A percentile compares a stretch with the other conserved stretches of the same genome.
Conservation (phyloP, 352 stramenopile genomes). For the Phytophthora meadii region DNA sequence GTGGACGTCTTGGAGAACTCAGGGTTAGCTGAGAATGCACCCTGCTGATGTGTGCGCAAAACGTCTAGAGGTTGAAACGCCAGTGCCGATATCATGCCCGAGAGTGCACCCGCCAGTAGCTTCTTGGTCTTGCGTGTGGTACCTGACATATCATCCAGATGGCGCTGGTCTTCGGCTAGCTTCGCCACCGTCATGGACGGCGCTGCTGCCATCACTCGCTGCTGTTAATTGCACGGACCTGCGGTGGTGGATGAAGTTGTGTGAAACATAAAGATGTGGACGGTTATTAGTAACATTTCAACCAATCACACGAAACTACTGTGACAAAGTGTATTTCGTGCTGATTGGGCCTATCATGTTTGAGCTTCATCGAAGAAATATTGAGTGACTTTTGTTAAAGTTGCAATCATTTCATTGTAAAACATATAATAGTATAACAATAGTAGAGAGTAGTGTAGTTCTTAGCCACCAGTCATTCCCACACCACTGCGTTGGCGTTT, state of each 20-base stretch:
- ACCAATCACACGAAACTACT: too few species aligned
- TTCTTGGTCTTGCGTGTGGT: slow-evolving; percentile 72
- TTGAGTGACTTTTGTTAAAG: too few species aligned
- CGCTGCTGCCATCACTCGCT: slow-evolving; percentile 26
- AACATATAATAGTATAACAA: too few species aligned
- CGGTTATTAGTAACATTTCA: too few species aligned
- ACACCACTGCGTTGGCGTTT: too few species aligned
- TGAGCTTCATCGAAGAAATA: too few species aligned
- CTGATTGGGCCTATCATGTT: too few species aligned
- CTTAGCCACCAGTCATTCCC: too few species aligned
- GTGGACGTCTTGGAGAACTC: slow-evolving; percentile 12
- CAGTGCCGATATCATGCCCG: slow-evolving; percentile 81
- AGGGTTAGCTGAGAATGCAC: slow-evolving; percentile 59
- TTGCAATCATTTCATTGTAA: too few species aligned
- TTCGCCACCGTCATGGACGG: slow-evolving; percentile 35
- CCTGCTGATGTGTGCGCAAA: slow-evolving; percentile 85
- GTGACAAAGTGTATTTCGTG: too few species aligned
- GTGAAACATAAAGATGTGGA: too few species aligned
- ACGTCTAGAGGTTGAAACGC: slow-evolving; percentile 89
- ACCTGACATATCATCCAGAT: slow-evolving; percentile 36
- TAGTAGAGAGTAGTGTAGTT: too few species aligned
- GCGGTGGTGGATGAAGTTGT: neutral
- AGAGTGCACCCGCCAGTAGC: slow-evolving; percentile 70
- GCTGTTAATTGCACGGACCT: slow-evolving; percentile 1
- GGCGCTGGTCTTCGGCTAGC: slow-evolving; percentile 31